Base-by-base conservation (phyloP, 2,329 filamentous ascomycete species). In the Paraconiothyrium brasiliense region DNA sequence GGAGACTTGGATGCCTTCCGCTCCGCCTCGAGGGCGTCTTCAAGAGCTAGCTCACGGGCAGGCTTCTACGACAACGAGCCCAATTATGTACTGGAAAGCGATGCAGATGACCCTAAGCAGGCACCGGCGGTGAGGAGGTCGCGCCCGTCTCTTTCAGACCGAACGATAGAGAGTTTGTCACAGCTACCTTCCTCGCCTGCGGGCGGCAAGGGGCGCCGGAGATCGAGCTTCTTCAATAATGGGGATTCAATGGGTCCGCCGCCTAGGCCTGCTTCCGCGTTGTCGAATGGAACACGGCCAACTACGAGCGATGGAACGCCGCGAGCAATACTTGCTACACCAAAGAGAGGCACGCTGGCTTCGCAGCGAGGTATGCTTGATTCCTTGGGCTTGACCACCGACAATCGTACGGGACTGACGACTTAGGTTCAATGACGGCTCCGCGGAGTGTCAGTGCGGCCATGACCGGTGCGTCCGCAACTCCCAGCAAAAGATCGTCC, bases 111-210 rank as follows among this genome's bases (percentile, higher is more conserved):
- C 0, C 56, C 57, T 6, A 30, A 4, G 4, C 27, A 30, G 27
- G 66, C 65, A 47, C 63, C 65, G 11, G 64, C 61, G 11, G 60
- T 67, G 58, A 73, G 57, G 83, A 86, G 55, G 66, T 71, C 79
- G 4, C 74, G 83, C 13, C 81, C 81, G 14, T 94, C 92, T 0
- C 83, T 97, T 4, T 89, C 91, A 0, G 94, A 97, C 70, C 85
- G 94, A 60, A 96, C 94, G 0, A 89, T 97, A 46, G 92, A 97
- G 76, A 97, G 92, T 0, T 81, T 97, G 6, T 86, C 93, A 3
- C 87, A 89, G 50, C 82, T 97, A 34, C 92, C 93, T 0, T 88
- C 92, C 0, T 95, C 93, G 0, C 93, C 94, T 4, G 66, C 66
- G 22, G 63, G 87, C 30, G 87, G 0, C 78, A 91, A 49, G 87